A percentile compares a stretch with the other conserved stretches of the same genome.
phyloP scores from a whole-genome alignment of 2,329 filamentous ascomycete genomes.

The Ophiostoma perfectum region DNA sequence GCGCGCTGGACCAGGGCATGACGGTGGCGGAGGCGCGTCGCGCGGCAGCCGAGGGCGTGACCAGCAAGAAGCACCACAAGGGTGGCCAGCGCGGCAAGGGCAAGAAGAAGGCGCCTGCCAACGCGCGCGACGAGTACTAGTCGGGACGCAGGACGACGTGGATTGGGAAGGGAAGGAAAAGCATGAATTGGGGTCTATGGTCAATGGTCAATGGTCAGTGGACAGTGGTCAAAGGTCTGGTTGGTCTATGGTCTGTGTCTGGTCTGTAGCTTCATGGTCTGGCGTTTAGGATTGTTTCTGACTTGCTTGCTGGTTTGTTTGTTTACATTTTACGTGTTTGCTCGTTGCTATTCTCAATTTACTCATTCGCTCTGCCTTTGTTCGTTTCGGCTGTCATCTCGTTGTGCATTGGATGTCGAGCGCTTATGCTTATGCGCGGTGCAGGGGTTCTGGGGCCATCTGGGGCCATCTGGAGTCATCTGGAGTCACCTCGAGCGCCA shows the following conservation, averaged over 20 bases:
- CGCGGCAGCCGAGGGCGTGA: slow-evolving; percentile 50
- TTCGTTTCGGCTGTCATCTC: not conserved
- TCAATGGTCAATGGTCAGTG: not conserved
- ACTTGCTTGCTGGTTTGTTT: not conserved
- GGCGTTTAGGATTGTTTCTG: slow-evolving; percentile 4
- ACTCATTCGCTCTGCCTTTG: not conserved
- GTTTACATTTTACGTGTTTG: not conserved
- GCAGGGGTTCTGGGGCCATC: not conserved
- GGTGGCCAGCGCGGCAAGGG: slow-evolving; percentile 53
- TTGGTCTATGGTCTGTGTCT: slow-evolving; percentile 2
- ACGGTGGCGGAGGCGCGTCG: slow-evolving; percentile 71
- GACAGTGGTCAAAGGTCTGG: not conserved
- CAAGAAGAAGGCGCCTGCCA: slow-evolving; percentile 33
- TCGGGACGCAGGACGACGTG: not conserved
- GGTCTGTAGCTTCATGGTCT: slow-evolving; percentile 6
- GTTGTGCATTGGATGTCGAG: not conserved
- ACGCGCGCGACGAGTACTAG: slow-evolving; percentile 21
- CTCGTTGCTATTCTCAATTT: not conserved
- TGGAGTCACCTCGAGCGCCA: too few relatives aligned
- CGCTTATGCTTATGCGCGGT: slow-evolving; percentile 7
- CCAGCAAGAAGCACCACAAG: slow-evolving; percentile 92
- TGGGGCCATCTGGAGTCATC: not conserved
- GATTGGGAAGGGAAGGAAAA: not conserved
- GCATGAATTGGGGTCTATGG: slow-evolving; percentile 11
- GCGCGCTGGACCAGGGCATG: slow-evolving; percentile 77